Evolutionary conservation across 495 filamentous ascomycete genomes (phyloP).

Genomic region (Xylaria bambusicola): DNA sequence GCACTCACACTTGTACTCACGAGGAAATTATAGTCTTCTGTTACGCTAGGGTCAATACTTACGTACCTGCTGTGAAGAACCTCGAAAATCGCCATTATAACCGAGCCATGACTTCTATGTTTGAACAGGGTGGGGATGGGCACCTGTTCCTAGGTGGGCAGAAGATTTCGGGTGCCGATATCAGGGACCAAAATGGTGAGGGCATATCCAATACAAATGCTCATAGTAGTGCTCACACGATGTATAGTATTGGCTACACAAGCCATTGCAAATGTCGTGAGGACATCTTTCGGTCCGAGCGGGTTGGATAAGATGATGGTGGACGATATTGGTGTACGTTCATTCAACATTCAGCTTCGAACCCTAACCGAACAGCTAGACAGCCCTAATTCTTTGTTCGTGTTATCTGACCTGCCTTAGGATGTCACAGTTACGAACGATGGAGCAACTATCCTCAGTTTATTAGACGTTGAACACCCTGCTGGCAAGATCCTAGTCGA

Average conservation of each 20-base stretch:
- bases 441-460: slow-evolving; percentile 90
- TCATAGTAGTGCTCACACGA: slow-evolving; percentile 30
- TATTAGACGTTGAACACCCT: slow-evolving; percentile 96
- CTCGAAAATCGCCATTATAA: background rate
- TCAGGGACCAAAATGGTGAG: slow-evolving; percentile 92
- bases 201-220: slow-evolving; percentile 10
- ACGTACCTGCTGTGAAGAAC: background rate
- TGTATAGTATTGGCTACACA: slow-evolving; percentile 84
- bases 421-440: slow-evolving; percentile 99
- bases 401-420: slow-evolving; percentile 44
- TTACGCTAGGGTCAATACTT: background rate
- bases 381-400: background rate
- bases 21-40: too few relatives aligned
- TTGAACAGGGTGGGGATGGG: slow-evolving; percentile 85
- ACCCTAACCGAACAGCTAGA: background rate
- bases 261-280: slow-evolving; percentile 97
- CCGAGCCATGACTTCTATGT: slow-evolving; percentile 77
- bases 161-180: slow-evolving; percentile 94
- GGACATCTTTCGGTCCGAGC: slow-evolving; percentile 96
- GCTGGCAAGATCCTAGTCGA: slow-evolving; percentile 98
- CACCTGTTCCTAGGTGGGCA: slow-evolving; percentile 89
- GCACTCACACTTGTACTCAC: too few relatives aligned
- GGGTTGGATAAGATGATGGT: slow-evolving; percentile 99
- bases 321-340: slow-evolving; percentile 90
- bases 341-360: too few relatives aligned